Base-by-base conservation (phyloP, 1,284 basidiomycete species). In the Entoloma clypeatum region DNA sequence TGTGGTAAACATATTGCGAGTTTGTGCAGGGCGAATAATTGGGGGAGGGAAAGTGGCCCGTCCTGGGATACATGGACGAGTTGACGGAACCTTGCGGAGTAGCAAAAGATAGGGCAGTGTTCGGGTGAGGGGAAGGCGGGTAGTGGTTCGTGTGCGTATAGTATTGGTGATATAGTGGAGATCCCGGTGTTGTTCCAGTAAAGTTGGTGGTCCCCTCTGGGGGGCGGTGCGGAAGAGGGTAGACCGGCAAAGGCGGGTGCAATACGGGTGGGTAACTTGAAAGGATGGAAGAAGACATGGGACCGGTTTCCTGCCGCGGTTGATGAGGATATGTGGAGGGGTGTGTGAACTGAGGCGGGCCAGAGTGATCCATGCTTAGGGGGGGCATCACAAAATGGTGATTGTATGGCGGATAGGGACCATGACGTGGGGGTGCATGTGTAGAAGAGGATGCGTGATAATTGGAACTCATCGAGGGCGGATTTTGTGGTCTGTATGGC, bases 1-100 rank as follows among this genome's bases (percentile, higher is more conserved):
- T 54, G n/a, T 65, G 57, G 49, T 72, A 73, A 18, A 54, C 17
- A 29, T 65, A 64, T 37, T 68, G 68, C 2, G 69, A 59, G 0
- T 62, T 58, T n/a, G n/a, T n/a, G n/a, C n/a, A n/a, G 11, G 67
- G 52, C 34, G 62, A 53, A 48, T 73, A 78, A 24, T 58, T 64
- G 45, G 68, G 55, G 4, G 70, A 60, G 7, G 66, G 63, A 52
- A 71, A 73, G 34, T 57, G 59, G 13, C 60, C 54, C 21, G 61
- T 43, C 7, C 57, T 54, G 27, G 50, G 45, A 47, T 66, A 73
- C 65, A 45, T 3, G 60, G 51, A 29, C 57, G 60, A 5, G n/a
- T n/a, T n/a, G n/a, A n/a, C n/a, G n/a, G 56, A 46, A 16, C 47
- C 38, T 16, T 50, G 37, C 32, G 45, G 57, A 10, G 54, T 48